Percentiles rank a stretch among this genome's conserved stretches.
phyloP scores from a whole-genome alignment of 1,284 basidiomycete species.

The Porogramme epimiltina region DNA sequence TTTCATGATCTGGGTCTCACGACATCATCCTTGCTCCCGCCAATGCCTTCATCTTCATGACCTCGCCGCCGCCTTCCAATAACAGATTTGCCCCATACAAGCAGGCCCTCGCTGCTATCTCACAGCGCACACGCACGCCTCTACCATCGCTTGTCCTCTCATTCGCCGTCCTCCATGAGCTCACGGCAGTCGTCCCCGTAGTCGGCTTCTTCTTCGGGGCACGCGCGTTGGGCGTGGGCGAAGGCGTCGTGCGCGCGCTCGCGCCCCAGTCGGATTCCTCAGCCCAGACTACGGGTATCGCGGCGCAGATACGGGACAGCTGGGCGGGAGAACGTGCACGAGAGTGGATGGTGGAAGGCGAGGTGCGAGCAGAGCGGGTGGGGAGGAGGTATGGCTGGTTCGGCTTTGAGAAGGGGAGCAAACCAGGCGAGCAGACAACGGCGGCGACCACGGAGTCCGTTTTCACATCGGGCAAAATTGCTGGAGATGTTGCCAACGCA shows the following conservation, averaged over 20 bases:
- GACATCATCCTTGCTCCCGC: no score
- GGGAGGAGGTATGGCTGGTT: slow-evolving; percentile 82
- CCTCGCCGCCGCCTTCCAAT: neutral
- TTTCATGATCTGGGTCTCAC: no score
- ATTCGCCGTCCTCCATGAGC: slow-evolving; percentile 85
- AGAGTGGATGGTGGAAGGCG: slow-evolving; percentile 76
- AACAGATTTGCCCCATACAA: slow-evolving; percentile 45
- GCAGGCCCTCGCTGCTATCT: slow-evolving; percentile 54
- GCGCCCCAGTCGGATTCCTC: slow-evolving; percentile 5
- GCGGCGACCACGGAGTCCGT: slow-evolving; percentile 13
- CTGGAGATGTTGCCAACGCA: slow-evolving; percentile 75
- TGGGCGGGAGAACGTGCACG: slow-evolving; percentile 47
- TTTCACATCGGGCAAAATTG: slow-evolving; percentile 38
- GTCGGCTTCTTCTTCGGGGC: slow-evolving; percentile 77
- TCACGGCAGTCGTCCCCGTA: slow-evolving; percentile 83
- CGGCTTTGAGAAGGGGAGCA: slow-evolving; percentile 67
- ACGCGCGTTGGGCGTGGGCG: slow-evolving; percentile 71
- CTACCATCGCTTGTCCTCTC: slow-evolving; percentile 78
- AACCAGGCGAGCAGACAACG: slow-evolving; percentile 12
- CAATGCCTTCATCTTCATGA: slow-evolving; percentile 1
- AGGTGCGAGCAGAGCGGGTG: slow-evolving; percentile 69
- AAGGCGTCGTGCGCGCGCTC: slow-evolving; percentile 53
- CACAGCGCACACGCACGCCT: slow-evolving; percentile 68
- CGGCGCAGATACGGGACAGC: slow-evolving; percentile 14
- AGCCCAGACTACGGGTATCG: neutral